Base-by-base conservation (phyloP, 371 early-diverging fungal genomes). In the Rhizopus microsporus region DNA sequence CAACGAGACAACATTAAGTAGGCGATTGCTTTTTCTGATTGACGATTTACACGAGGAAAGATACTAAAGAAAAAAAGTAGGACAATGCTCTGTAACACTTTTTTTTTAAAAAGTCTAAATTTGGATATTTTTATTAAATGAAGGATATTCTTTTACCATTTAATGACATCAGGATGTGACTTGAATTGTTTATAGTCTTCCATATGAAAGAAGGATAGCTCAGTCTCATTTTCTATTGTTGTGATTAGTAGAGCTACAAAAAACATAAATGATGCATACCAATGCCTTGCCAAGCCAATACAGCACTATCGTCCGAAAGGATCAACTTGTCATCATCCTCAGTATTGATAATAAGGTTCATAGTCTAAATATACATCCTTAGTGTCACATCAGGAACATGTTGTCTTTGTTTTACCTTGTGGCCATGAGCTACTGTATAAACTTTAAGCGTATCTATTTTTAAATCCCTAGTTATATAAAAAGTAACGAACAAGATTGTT, bases 331-430 rank as follows among this genome's bases (percentile, higher is more conserved):
- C 88, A 37, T 88, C 89, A 54, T 91, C 78, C 44, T 93, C 94
- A 60, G 91, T 63, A 69, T 95, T 95, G 72, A 95, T 93, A 51
- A 91, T 87, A 45, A 95, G 72, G 65, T 93, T 92, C 69, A 85
- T 81, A 15, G 89, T 84, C 81, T 79, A 57, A 30, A 42, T 13
- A 56, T n/a, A 50, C n/a, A 37, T 23, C 29, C 4, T 37, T 7
- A 52, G 40, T 39, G 13, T 29, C 13, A 17, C 17, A 35, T 8
- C 15, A 38, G 4, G 29, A 43, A 16, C 37, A 52, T n/a, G 29
- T 44, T n/a, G 32, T 38, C 17, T 46, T n/a, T 23, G 32, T 15
- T 38, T 64, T 75, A 85, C 84, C 78, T 95, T 95, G 56, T 89
- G 73, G 17, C 93, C 94, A 69, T 91, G 91, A 5, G 93, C 89